These are phyloP conservation scores for Phytomonas sp. DNA, from an alignment of 208 protist genomes.

Conservation along the genomic window DNA sequence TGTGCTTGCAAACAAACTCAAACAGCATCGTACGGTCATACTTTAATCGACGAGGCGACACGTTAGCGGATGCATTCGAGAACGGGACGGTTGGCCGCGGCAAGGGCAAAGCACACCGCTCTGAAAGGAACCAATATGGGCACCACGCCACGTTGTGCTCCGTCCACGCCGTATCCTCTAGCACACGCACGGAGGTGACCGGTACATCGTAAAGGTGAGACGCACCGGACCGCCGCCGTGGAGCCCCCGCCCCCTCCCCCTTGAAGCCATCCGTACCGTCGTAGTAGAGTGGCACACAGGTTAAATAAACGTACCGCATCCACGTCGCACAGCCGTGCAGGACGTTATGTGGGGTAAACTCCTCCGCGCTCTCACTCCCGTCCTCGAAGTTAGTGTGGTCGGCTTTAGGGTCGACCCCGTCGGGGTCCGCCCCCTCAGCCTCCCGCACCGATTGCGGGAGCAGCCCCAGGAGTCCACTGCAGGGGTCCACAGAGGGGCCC, in stretches of 20 bases:
- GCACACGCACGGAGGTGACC: constrained; percentile 4
- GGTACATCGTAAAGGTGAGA: too few species aligned
- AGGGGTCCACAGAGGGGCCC: constrained; percentile 11
- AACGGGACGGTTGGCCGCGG: constrained; percentile 6
- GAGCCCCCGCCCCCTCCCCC: too few species aligned
- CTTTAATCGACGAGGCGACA: constrained; percentile 10
- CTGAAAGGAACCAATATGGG: too few species aligned
- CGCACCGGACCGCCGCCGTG: too few species aligned
- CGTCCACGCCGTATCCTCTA: neutral
- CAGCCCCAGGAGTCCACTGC: constrained; percentile 10
- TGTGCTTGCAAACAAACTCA: constrained; percentile 16
- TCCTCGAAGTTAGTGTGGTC: neutral
- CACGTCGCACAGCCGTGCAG: constrained; percentile 27
- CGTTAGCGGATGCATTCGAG: constrained; percentile 11
- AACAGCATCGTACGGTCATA: constrained; percentile 18
- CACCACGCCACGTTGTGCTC: neutral
- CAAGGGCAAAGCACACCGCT: neutral
- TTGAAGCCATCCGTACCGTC: too few species aligned
- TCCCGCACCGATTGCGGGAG: neutral
- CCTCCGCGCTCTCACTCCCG: constrained; percentile 17
- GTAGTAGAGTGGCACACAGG: constrained; percentile 18
- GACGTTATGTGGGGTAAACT: constrained; percentile 31
- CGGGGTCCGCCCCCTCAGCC: neutral
- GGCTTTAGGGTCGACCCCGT: too few species aligned
- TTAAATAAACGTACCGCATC: constrained; percentile 22